Percentiles rank a stretch among this genome's conserved stretches.
These are phyloP conservation scores for Microcyclospora tardicrescens DNA, from an alignment of 2,329 filamentous ascomycete genomes.

Conservation along the genomic window DNA sequence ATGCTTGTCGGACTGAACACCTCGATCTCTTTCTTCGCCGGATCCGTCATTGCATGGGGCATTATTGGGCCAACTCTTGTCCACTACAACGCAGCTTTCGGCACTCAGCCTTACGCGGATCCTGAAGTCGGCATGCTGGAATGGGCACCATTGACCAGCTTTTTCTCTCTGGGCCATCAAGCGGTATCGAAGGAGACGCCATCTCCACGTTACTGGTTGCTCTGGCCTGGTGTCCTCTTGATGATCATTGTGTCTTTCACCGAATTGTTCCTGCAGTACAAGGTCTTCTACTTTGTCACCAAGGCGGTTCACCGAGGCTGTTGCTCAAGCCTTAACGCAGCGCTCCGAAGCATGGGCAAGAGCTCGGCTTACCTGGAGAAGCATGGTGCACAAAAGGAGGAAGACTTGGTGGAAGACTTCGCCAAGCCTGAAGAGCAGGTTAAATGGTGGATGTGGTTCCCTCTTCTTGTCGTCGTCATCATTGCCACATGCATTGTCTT, in stretches of 20 bases:
- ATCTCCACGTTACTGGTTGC: conserved; percentile 39
- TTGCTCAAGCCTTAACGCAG: conserved; percentile 30
- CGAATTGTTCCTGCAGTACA: conserved; percentile 19
- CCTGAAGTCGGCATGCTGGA: conserved; percentile 9
- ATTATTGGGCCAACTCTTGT: conserved; percentile 47
- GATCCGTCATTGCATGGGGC: conserved; percentile 43
- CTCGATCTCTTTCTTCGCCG: conserved; percentile 44
- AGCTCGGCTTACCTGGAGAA: conserved; percentile 31
- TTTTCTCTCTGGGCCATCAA: conserved; percentile 25
- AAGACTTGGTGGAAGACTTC: conserved; percentile 38
- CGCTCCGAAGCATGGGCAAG: conserved; percentile 30
- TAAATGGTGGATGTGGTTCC: conserved; percentile 41
- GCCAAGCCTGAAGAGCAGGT: conserved; percentile 36
- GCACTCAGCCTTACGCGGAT: conserved; percentile 24
- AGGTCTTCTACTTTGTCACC: conserved; percentile 33
- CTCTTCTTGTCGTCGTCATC: conserved; percentile 35
- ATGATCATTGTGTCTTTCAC: conserved; percentile 41
- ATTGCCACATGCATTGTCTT: conserved; percentile 37
- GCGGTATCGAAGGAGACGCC: conserved; percentile 31
- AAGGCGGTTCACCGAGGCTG: conserved; percentile 37
- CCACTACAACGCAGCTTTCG: conserved; percentile 37
- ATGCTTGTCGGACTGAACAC: conserved; percentile 48
- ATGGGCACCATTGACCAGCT: conserved; percentile 32
- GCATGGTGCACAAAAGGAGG: conserved; percentile 26
- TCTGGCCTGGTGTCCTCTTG: conserved; percentile 39